phyloP scores from a whole-genome alignment of 495 filamentous ascomycete species.

The Diplogelasinospora grovesii region DNA sequence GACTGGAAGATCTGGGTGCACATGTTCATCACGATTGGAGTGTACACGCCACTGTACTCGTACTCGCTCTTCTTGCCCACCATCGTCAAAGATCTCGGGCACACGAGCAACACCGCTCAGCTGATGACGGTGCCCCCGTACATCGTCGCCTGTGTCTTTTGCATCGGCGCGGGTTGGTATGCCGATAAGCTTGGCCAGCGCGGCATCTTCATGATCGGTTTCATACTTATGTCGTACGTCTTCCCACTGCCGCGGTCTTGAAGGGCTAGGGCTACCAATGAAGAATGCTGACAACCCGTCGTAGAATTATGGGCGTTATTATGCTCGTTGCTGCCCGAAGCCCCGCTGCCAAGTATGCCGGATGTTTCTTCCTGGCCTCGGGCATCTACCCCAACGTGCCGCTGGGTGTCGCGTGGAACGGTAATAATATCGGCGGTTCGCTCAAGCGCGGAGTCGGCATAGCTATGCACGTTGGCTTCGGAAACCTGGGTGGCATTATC shows the following conservation, averaged over 20 bases:
- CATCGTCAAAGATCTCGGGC: conserved; percentile 54
- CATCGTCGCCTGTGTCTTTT: conserved; percentile 44
- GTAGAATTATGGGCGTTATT: conserved; percentile 55
- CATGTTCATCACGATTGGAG: conserved; percentile 44
- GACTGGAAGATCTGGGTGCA: conserved; percentile 75
- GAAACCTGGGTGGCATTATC: conserved; percentile 65
- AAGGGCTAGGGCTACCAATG: no score
- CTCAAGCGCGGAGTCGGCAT: conserved; percentile 74
- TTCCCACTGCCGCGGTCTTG: neutral
- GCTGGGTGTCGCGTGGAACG: conserved; percentile 71
- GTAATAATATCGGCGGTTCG: conserved; percentile 75
- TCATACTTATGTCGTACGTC: conserved; percentile 33
- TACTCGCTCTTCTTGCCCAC: conserved; percentile 62
- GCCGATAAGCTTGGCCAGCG: conserved; percentile 47
- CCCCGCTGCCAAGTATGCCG: conserved; percentile 59
- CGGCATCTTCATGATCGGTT: conserved; percentile 54
- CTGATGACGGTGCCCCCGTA: conserved; percentile 57
- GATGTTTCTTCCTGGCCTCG: conserved; percentile 58
- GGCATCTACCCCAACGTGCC: conserved; percentile 74
- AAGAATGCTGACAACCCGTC: no score
- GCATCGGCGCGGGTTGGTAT: conserved; percentile 43
- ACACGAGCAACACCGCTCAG: conserved; percentile 47
- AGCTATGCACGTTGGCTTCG: conserved; percentile 76
- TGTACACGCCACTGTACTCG: conserved; percentile 57
- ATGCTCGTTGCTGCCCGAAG: conserved; percentile 51